Evolutionary conservation across 2,329 filamentous ascomycete genomes (phyloP).

Genomic region (Colletotrichum lupini): DNA sequence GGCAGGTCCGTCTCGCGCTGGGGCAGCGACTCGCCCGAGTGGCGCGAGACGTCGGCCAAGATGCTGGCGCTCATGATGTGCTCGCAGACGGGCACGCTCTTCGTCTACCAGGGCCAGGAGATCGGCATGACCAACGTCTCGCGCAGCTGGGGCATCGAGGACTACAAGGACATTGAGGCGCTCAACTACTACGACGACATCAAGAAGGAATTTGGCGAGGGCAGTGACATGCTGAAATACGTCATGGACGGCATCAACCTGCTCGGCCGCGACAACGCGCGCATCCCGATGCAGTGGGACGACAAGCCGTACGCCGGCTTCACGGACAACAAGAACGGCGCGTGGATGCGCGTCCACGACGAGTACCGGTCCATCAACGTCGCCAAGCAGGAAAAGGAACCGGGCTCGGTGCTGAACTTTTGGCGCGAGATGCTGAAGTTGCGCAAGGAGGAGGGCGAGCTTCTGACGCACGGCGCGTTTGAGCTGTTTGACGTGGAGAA

Average conservation of each 20-base stretch:
- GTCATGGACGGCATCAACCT: constrained; percentile 65
- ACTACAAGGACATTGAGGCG: constrained; percentile 61
- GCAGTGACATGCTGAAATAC: constrained; percentile 49
- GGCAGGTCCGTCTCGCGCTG: constrained; percentile 66
- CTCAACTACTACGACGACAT: constrained; percentile 58
- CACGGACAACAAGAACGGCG: constrained; percentile 51
- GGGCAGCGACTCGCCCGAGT: constrained; percentile 54
- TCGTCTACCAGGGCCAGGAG: constrained; percentile 69
- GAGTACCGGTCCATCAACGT: constrained; percentile 67
- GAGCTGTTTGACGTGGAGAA: constrained; percentile 60
- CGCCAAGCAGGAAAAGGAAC: constrained; percentile 55
- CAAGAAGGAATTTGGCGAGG: constrained; percentile 60
- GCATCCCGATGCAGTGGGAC: constrained; percentile 77
- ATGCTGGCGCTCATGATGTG: constrained; percentile 61
- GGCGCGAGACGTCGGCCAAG: constrained; percentile 60
- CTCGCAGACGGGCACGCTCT: constrained; percentile 62
- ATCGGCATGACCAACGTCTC: constrained; percentile 67
- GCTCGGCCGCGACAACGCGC: constrained; percentile 72
- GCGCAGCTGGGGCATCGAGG: constrained; percentile 56
- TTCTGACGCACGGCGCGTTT: constrained; percentile 72
- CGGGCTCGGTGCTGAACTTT: constrained; percentile 65
- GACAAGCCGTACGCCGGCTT: constrained; percentile 69
- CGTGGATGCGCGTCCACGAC: constrained; percentile 73
- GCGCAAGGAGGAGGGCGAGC: constrained; percentile 65
- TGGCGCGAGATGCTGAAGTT: constrained; percentile 67